phyloP scores from a whole-genome alignment of 163 green algal species.

The Chlorella variabilis region DNA sequence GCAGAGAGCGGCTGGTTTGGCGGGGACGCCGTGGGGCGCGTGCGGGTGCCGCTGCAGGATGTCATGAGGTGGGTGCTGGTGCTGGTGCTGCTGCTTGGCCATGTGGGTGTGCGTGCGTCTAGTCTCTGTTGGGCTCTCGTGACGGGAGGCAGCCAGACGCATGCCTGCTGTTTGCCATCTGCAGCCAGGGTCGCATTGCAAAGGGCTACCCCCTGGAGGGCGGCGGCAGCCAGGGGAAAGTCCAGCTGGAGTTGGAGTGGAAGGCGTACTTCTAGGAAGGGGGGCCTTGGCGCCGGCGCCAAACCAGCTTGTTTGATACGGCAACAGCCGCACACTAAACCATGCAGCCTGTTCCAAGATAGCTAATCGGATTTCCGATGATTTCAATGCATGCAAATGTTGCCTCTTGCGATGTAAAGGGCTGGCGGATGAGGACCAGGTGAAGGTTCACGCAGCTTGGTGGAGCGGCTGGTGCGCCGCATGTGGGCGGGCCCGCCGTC shows the following conservation, averaged over 20 bases:
- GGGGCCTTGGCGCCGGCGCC: not conserved
- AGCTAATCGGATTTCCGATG: too few relatives aligned
- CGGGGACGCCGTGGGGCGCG: not conserved
- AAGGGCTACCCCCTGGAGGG: not conserved
- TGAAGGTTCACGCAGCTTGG: too few relatives aligned
- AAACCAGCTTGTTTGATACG: too few relatives aligned
- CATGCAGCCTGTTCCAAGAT: too few relatives aligned
- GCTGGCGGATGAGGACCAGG: too few relatives aligned
- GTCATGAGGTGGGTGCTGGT: not conserved
- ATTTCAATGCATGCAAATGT: too few relatives aligned
- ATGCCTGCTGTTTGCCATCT: not conserved
- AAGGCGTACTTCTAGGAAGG: conserved; percentile 19
- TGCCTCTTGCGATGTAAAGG: too few relatives aligned
- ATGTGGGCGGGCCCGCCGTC: too few relatives aligned
- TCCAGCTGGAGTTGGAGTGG: conserved; percentile 17
- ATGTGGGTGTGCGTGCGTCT: not conserved
- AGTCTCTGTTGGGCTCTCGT: not conserved
- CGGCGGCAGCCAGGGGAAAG: not conserved
- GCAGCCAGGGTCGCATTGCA: not conserved
- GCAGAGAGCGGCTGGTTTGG: not conserved
- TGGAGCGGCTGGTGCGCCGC: too few relatives aligned
- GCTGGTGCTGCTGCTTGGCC: not conserved
- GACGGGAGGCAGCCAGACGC: too few relatives aligned
- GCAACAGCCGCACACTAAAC: too few relatives aligned
- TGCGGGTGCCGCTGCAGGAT: conserved; percentile 3